phyloP scores from a whole-genome alignment of 148 eudicot species.

The Polygonum aviculare region DNA sequence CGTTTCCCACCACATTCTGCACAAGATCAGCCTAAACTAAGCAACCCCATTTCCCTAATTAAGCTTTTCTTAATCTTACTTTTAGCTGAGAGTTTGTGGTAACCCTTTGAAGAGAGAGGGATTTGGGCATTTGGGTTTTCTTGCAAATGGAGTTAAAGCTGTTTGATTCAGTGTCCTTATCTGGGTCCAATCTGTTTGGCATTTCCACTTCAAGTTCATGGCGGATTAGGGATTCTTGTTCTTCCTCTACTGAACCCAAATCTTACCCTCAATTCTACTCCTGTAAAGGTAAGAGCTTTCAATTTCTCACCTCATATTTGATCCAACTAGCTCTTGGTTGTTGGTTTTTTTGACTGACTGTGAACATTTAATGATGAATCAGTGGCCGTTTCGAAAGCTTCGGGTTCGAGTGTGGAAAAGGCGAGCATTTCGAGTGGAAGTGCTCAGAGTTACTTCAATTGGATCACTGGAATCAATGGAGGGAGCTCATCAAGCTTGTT shows the following conservation, averaged over 20 bases:
- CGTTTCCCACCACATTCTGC: conserved; percentile 21
- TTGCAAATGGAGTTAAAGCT: conserved; percentile 26
- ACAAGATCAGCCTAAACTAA: not conserved
- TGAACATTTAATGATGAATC: not conserved
- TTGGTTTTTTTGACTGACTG: not conserved
- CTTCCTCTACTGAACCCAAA: not conserved
- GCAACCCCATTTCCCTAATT: not conserved
- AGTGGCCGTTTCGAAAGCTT: conserved; percentile 28
- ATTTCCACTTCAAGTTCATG: conserved; percentile 12
- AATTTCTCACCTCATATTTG: not conserved
- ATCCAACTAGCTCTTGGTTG: not conserved
- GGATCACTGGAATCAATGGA: conserved; percentile 39
- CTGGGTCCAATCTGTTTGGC: conserved; percentile 7
- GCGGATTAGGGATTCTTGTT: conserved; percentile 20
- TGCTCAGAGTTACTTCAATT: conserved; percentile 22
- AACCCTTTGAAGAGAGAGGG: not conserved
- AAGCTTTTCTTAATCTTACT: no score
- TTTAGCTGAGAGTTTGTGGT: no score
- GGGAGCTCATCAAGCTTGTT: conserved; percentile 23
- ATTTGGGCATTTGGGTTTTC: not conserved
- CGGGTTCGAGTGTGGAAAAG: conserved; percentile 24
- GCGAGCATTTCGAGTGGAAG: conserved; percentile 28
- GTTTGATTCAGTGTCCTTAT: conserved; percentile 24
- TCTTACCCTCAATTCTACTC: conserved; percentile 18
- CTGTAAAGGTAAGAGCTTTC: conserved; percentile 30